Conservation (phyloP, 78 protist species). For the Chrysochromulina parva region DNA sequence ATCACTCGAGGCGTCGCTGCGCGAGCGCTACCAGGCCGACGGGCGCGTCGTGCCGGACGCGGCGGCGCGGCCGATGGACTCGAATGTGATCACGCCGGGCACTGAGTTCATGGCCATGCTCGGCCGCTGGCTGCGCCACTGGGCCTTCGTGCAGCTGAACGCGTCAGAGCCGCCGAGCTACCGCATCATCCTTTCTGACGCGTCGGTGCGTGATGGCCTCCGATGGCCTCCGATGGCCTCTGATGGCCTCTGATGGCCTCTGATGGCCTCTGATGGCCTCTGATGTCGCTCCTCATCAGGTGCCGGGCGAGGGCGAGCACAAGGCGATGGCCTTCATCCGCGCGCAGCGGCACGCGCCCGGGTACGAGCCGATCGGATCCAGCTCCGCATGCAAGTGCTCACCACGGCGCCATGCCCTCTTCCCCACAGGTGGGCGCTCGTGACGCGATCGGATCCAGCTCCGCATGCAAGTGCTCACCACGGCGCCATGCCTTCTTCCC, state of each 20-base stretch:
- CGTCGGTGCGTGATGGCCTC: background rate
- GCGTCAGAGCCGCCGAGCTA: slow-evolving; percentile 58
- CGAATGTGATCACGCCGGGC: slow-evolving; percentile 96
- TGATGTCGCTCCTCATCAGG: too few relatives aligned
- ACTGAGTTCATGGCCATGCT: slow-evolving; percentile 90
- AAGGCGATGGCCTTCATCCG: slow-evolving; percentile 91
- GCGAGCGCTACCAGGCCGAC: background rate
- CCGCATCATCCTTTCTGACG: background rate
- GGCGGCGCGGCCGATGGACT: background rate
- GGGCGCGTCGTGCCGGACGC: background rate
- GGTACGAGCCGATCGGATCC: slow-evolving; percentile 36
- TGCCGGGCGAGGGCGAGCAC: slow-evolving; percentile 37
- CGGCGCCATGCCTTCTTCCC: too few relatives aligned
- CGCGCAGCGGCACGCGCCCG: slow-evolving; percentile 66
- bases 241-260: too few relatives aligned
- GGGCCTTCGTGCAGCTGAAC: background rate
- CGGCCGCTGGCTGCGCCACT: background rate
- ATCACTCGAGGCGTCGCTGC: background rate
- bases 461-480: too few relatives aligned
- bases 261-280: too few relatives aligned
- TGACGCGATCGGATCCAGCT: too few relatives aligned
- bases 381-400: too few relatives aligned
- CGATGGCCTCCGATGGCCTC: too few relatives aligned
- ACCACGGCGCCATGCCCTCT: too few relatives aligned
- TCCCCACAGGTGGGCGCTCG: too few relatives aligned